phyloP scores from a whole-genome alignment of 768 basidiomycete genomes.

The Hemileccinum impolitum region DNA sequence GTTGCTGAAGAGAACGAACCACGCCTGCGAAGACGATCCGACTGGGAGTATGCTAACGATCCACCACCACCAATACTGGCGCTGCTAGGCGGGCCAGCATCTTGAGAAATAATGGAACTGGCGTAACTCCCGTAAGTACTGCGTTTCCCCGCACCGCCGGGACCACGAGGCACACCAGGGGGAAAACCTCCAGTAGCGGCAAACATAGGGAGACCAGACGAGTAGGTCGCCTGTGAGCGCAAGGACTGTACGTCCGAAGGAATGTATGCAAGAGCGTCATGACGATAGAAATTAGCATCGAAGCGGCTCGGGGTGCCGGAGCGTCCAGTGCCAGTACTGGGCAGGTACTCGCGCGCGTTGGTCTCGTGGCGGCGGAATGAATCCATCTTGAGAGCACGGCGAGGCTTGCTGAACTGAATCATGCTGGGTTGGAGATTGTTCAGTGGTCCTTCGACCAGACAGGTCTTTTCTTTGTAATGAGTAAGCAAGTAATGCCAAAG shows the following conservation, averaged over 20 bases:
- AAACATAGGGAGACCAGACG: constrained; percentile 88
- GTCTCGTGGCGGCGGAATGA: constrained; percentile 93
- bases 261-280: constrained; percentile 91
- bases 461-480: constrained; percentile 95
- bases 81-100: constrained; percentile 60
- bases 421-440: constrained; percentile 96
- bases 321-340: constrained; percentile 40
- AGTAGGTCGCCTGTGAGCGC: constrained; percentile 94
- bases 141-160: constrained; percentile 62
- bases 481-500: constrained; percentile 98
- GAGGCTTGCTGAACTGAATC: constrained; percentile 99
- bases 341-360: constrained; percentile 76
- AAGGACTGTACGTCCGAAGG: constrained; percentile 95
- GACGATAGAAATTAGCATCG: constrained; percentile 93
- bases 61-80: constrained; percentile 59
- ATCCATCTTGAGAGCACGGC: constrained; percentile 89
- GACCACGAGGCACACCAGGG: constrained; percentile 58
- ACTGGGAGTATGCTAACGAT: constrained; percentile 83
- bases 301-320: constrained; percentile 94
- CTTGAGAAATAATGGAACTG: constrained; percentile 91
- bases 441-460: constrained; percentile 93
- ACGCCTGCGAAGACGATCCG: constrained; percentile 78
- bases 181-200: constrained; percentile 67
- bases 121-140: constrained; percentile 79
- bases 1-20: constrained; percentile 74